Evolutionary conservation across 169 alveolate species (phyloP).

Genomic region (Babesia bigemina): DNA sequence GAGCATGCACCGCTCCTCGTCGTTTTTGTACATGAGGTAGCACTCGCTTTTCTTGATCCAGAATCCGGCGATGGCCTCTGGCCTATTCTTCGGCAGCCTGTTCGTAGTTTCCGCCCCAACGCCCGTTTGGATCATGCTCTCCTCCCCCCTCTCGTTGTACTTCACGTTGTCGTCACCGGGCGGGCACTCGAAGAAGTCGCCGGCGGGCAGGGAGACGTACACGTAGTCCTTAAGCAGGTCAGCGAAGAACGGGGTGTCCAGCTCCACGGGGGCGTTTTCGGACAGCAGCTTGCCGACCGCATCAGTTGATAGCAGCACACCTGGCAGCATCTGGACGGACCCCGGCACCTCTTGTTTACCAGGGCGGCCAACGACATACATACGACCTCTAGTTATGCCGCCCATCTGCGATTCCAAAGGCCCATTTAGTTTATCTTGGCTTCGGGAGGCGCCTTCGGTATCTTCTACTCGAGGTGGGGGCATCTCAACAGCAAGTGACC

Average conservation of each 20-base stretch:
- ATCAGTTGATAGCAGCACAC: conserved; percentile 14
- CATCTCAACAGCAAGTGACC: conserved; percentile 8
- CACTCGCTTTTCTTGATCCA: conserved; percentile 63
- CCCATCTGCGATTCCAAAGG: neutral
- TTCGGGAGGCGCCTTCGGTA: neutral
- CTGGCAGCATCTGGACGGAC: conserved; percentile 43
- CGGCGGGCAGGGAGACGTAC: conserved; percentile 60
- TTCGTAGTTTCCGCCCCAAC: conserved; percentile 49
- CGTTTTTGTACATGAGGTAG: conserved; percentile 42
- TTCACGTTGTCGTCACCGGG: conserved; percentile 33
- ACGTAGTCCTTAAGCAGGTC: conserved; percentile 56
- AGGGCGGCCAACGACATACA: neutral
- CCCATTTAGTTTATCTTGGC: neutral
- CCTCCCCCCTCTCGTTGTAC: conserved; percentile 24
- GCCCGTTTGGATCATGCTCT: conserved; percentile 10
- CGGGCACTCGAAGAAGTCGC: conserved; percentile 54
- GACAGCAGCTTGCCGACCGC: conserved; percentile 6
- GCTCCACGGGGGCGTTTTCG: conserved; percentile 62
- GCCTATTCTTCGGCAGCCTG: conserved; percentile 42
- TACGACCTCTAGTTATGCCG: neutral
- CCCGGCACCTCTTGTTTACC: neutral
- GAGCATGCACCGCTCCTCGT: conserved; percentile 34
- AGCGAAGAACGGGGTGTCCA: conserved; percentile 67
- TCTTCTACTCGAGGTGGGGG: neutral
- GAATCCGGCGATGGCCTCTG: conserved; percentile 46